Conservation (phyloP, 2,329 filamentous ascomycete species). For the Drechslera avenae region DNA sequence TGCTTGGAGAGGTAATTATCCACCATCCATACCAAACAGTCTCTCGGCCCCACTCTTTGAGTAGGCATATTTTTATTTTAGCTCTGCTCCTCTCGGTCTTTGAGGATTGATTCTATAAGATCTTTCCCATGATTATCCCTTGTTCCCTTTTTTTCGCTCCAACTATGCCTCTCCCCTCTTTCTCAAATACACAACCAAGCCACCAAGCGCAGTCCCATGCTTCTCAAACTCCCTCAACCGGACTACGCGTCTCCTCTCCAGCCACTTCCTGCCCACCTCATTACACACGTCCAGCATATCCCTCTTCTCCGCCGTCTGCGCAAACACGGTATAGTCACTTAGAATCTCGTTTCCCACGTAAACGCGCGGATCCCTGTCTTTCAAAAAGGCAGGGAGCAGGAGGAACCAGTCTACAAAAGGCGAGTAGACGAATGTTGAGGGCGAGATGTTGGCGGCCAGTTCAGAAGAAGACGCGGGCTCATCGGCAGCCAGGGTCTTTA, state of each 20-base stretch:
- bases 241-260: slow-evolving; percentile 19
- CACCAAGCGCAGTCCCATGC: slow-evolving; percentile 40
- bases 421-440: slow-evolving; percentile 38
- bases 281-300: slow-evolving; percentile 36
- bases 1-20: no score
- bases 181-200: slow-evolving; percentile 40
- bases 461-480: neutral
- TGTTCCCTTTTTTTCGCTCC: neutral
- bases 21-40: no score
- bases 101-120: no score
- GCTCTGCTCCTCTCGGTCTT: no score
- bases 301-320: slow-evolving; percentile 31
- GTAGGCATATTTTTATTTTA: no score
- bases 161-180: neutral
- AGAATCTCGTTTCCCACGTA: slow-evolving; percentile 48
- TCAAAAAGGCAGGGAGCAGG: slow-evolving; percentile 39
- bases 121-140: no score
- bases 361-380: slow-evolving; percentile 34
- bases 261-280: slow-evolving; percentile 33
- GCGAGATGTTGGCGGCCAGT: slow-evolving; percentile 20
- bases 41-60: no score
- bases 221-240: slow-evolving; percentile 36
- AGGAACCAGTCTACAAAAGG: slow-evolving; percentile 48
- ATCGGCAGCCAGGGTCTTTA: slow-evolving; percentile 27
- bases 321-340: slow-evolving; percentile 35